Base-by-base conservation (phyloP, 495 filamentous ascomycete genomes). In the Penicillium goetzii region DNA sequence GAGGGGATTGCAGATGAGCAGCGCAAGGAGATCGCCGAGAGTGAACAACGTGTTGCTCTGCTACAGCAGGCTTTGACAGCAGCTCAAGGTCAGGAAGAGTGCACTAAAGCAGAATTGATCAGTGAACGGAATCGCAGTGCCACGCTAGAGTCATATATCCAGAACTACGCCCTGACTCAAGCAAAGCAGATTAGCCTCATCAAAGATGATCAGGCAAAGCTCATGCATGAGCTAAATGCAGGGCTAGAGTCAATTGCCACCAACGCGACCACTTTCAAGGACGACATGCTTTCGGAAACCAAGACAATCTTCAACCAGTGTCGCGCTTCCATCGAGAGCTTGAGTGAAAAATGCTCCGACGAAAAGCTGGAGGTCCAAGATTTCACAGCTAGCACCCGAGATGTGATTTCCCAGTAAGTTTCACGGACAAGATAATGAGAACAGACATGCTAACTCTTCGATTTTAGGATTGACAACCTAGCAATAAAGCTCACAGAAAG, bases 111-210 rank as follows among this genome's bases (percentile, higher is more conserved):
- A 4, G 71, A 75, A 26, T 41, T 80, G 8, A 32, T 54, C 4
- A 66, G 73, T 1, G 77, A 80, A 40, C 74, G 71, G 28, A 77
- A 56, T 23, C 67, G 74, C 55, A 62, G 59, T 1, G 56, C 23
- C 0, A 58, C 53, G 10, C 69, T 80, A 3, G 78, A 80, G 30
- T 56, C 62, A 10, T 78, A 74, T 45, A 78, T 80, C 23, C 73
- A 74, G 47, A 70, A 71, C 11, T 63, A 61, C 36, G 69, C 76
- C 38, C 64, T 58, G 12, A 53, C 33, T 23, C 77, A 80, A 21
- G 58, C 63, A 3, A 68, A 58, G 40, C 69, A 69, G 36, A 51
- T 78, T 1, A 55, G 45, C 15, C 32, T 65, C 15, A 65, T 80
- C 53, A 69, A 52, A 62, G 40, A 62, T 4, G 68, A 69, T n/a